Percentiles rank a stretch among this genome's conserved stretches.
Conservation (phyloP, 2,329 filamentous ascomycete genomes). For the Parastagonospora avenae region DNA sequence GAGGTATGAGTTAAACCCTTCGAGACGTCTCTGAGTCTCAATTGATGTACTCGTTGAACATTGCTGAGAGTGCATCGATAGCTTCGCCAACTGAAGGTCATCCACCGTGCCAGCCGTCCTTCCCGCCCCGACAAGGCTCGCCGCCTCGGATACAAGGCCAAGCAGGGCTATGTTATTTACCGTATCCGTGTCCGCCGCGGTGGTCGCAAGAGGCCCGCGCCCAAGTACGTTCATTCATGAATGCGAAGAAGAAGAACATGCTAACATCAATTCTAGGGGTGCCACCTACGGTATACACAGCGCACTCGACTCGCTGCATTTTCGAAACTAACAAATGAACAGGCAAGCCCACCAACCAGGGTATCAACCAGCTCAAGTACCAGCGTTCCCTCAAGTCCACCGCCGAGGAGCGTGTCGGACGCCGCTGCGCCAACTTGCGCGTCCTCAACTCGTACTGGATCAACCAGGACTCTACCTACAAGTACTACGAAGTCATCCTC, state of each 20-base stretch:
- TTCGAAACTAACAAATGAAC: slow-evolving; percentile 36
- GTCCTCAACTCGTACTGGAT: slow-evolving; percentile 99
- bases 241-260: slow-evolving; percentile 3
- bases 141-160: slow-evolving; percentile 99
- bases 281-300: slow-evolving; percentile 87
- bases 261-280: slow-evolving; percentile 62
- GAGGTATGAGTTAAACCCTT: slow-evolving; percentile 68
- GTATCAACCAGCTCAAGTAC: slow-evolving; percentile 99
- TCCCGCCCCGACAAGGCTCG: slow-evolving; percentile 99
- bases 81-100: slow-evolving; percentile 99
- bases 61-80: slow-evolving; percentile 99
- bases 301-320: slow-evolving; percentile 1
- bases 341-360: slow-evolving; percentile 99
- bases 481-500: slow-evolving; percentile 99
- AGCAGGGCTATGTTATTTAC: slow-evolving; percentile 99
- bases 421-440: slow-evolving; percentile 97
- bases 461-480: slow-evolving; percentile 99
- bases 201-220: slow-evolving; percentile 95
- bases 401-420: slow-evolving; percentile 99
- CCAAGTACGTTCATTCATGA: slow-evolving; percentile 60
- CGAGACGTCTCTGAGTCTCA: slow-evolving; percentile 28
- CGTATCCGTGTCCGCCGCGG: slow-evolving; percentile 97
- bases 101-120: slow-evolving; percentile 97
- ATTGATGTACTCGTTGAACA: slow-evolving; percentile 92
- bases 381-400: slow-evolving; percentile 98